Evolutionary conservation across 352 stramenopile species (phyloP).

Genomic region (Phytophthora cactorum): DNA sequence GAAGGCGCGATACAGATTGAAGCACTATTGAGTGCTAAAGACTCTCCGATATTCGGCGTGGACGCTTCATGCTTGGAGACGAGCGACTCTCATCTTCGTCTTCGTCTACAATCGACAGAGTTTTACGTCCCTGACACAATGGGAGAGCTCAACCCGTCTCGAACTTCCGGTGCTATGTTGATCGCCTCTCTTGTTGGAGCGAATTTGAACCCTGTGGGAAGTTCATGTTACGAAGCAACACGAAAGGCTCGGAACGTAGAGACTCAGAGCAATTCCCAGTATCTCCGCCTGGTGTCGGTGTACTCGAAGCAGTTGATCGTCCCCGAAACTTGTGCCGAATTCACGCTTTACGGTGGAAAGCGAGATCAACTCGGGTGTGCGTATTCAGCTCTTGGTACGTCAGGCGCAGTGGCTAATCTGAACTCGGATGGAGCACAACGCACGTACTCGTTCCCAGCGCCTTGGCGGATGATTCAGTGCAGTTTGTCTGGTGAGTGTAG

Average conservation of each 20-base stretch:
- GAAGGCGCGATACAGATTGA: slow-evolving; percentile 44
- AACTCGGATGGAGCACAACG: slow-evolving; percentile 23
- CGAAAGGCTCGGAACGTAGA: slow-evolving; percentile 17
- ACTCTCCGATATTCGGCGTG: slow-evolving; percentile 34
- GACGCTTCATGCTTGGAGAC: slow-evolving; percentile 33
- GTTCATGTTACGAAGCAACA: slow-evolving; percentile 28
- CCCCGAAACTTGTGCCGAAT: slow-evolving; percentile 23
- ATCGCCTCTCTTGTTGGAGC: slow-evolving; percentile 33
- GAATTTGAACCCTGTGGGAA: slow-evolving; percentile 26
- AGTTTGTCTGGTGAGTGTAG: slow-evolving; percentile 45
- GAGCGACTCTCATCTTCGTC: slow-evolving; percentile 29
- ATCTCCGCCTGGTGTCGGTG: slow-evolving; percentile 26
- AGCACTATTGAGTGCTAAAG: slow-evolving; percentile 29
- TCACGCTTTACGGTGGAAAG: slow-evolving; percentile 28
- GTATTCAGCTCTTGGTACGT: slow-evolving; percentile 39
- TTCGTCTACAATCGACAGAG: slow-evolving; percentile 41
- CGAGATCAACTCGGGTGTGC: slow-evolving; percentile 41
- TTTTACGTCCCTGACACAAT: slow-evolving; percentile 36
- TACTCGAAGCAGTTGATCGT: slow-evolving; percentile 40
- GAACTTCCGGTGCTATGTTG: slow-evolving; percentile 31
- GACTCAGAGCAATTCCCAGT: slow-evolving; percentile 22
- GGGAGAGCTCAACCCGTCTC: slow-evolving; percentile 43
- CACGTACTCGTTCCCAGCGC: slow-evolving; percentile 38
- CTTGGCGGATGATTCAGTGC: slow-evolving; percentile 52
- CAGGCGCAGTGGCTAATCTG: slow-evolving; percentile 31